phyloP scores from a whole-genome alignment of 257 asterid genomes.

The Solanum paucissectum region DNA sequence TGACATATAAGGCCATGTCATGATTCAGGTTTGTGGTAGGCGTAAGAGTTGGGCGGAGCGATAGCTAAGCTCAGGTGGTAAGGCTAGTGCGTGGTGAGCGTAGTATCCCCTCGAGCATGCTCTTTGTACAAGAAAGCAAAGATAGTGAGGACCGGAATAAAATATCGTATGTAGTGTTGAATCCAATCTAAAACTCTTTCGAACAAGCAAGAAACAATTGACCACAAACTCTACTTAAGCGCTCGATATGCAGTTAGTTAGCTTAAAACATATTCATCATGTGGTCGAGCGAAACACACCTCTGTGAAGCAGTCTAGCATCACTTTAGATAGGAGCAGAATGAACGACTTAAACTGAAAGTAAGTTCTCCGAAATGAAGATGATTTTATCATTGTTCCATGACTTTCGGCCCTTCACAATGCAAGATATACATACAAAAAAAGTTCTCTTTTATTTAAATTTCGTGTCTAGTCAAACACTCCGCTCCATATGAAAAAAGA shows the following conservation, averaged over 20 bases:
- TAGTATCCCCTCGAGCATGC: not conserved
- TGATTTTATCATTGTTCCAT: not conserved
- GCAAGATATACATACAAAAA: not conserved
- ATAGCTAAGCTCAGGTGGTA: not conserved
- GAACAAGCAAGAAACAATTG: not conserved
- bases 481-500: not conserved
- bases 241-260: not conserved
- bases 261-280: not conserved
- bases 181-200: not conserved
- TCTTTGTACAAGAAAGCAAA: not conserved
- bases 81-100: not conserved
- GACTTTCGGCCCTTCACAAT: not conserved
- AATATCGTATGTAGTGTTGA: not conserved
- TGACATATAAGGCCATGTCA: not conserved
- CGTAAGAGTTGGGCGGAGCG: not conserved
- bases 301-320: not conserved
- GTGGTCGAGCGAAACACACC: not conserved
- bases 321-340: not conserved
- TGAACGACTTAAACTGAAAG: not conserved
- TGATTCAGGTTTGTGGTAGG: not conserved
- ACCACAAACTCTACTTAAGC: too few species aligned
- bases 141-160: not conserved
- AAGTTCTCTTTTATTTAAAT: not conserved
- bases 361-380: not conserved
- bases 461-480: not conserved